Conservation (phyloP, 495 filamentous ascomycete genomes). For the Podospora conica region DNA sequence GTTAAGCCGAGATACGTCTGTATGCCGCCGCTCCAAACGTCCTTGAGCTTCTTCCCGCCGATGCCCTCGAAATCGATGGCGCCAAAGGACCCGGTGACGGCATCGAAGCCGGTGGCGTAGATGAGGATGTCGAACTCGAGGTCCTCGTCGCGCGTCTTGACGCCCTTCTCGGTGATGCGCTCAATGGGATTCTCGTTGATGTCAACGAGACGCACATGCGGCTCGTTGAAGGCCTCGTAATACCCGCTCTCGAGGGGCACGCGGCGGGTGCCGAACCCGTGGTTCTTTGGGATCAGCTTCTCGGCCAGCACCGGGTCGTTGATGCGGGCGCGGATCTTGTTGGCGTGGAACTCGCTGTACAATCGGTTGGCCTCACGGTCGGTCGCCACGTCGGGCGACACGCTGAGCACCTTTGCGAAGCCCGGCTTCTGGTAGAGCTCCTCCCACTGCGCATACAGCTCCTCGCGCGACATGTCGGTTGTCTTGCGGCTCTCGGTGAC, state of each 20-base stretch:
- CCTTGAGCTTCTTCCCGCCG: slow-evolving; percentile 34
- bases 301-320: slow-evolving; percentile 41
- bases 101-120: slow-evolving; percentile 53
- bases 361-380: slow-evolving; percentile 42
- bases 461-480: slow-evolving; percentile 42
- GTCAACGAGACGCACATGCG: slow-evolving; percentile 46
- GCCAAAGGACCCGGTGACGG: slow-evolving; percentile 45
- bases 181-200: slow-evolving; percentile 39
- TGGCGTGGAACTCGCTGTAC: slow-evolving; percentile 39
- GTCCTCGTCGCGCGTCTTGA: slow-evolving; percentile 37
- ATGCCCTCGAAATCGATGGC: slow-evolving; percentile 44
- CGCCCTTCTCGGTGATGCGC: slow-evolving; percentile 36
- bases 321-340: slow-evolving; percentile 40
- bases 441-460: slow-evolving; percentile 44
- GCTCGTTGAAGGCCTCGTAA: slow-evolving; percentile 47
- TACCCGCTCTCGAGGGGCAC: slow-evolving; percentile 45
- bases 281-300: slow-evolving; percentile 42
- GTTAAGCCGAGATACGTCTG: slow-evolving; percentile 46
- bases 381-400: slow-evolving; percentile 46
- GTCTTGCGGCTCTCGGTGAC: slow-evolving; percentile 35
- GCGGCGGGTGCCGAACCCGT: slow-evolving; percentile 47
- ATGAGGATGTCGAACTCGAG: slow-evolving; percentile 49
- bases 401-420: slow-evolving; percentile 47
- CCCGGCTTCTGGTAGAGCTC: slow-evolving; percentile 43
- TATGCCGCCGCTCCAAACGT: slow-evolving; percentile 44